Conservation (phyloP, 2,329 filamentous ascomycete species). For the Boeremia exigua region DNA sequence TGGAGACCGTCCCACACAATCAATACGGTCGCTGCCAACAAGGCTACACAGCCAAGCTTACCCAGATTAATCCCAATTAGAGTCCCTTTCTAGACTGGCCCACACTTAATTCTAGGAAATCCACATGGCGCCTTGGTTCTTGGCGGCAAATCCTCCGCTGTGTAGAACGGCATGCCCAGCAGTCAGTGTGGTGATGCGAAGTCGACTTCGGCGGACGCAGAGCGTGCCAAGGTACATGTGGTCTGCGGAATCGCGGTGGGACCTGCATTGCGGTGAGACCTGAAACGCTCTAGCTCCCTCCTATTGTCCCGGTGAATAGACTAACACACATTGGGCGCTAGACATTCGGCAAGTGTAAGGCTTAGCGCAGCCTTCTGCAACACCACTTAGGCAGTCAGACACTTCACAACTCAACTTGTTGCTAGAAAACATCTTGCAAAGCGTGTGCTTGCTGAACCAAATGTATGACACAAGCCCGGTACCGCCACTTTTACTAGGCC, state of each 20-base stretch:
- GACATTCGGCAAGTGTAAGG: constrained; percentile 14
- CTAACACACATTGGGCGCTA: constrained; percentile 7
- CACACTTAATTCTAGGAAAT: constrained; percentile 24
- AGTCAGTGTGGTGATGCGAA: neutral
- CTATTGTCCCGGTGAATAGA: neutral
- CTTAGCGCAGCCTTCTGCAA: constrained; percentile 16
- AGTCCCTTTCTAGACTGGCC: neutral
- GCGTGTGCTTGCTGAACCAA: neutral
- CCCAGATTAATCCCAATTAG: constrained; percentile 4
- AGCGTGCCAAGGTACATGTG: too few species aligned
- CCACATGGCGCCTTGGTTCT: constrained; percentile 9
- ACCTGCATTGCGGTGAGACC: constrained; percentile 3
- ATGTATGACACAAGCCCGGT: too few species aligned
- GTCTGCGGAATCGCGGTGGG: neutral
- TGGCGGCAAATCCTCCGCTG: constrained; percentile 17
- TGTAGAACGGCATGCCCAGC: constrained; percentile 2
- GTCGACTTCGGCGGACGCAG: too few species aligned
- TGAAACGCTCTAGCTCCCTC: constrained; percentile 23
- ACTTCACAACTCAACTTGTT: constrained; percentile 20
- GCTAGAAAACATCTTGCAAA: neutral
- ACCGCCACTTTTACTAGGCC: too few species aligned
- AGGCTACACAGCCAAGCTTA: constrained; percentile 3
- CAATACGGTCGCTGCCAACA: neutral
- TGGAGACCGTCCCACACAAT: neutral
- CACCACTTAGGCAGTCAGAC: constrained; percentile 14